phyloP scores from a whole-genome alignment of 495 filamentous ascomycete genomes.

The Neurospora sp. region DNA sequence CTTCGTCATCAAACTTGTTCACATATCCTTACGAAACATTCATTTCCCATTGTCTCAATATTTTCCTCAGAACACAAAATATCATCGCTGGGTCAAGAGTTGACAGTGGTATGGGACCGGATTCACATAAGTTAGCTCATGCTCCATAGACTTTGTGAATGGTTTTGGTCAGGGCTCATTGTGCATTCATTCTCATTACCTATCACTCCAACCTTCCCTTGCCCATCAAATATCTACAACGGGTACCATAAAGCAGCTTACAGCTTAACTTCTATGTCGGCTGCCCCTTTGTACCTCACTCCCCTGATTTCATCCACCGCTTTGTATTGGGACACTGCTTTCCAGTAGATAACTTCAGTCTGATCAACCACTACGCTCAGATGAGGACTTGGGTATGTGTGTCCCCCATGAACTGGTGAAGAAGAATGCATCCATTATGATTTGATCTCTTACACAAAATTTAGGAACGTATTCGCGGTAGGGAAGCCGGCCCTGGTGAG shows the following conservation, averaged over 20 bases:
- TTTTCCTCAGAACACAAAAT: background rate
- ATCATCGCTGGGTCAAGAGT: background rate
- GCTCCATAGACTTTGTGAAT: background rate
- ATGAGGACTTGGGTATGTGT: background rate
- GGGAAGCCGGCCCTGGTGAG: background rate
- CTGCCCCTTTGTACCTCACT: background rate
- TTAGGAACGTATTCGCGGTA: background rate
- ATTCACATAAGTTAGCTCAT: background rate
- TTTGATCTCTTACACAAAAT: background rate
- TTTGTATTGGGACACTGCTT: too few species aligned
- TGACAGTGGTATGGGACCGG: background rate
- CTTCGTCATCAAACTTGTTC: background rate
- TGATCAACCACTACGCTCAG: background rate
- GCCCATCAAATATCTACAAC: too few species aligned
- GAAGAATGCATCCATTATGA: too few species aligned
- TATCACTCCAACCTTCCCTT: too few species aligned
- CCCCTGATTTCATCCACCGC: too few species aligned
- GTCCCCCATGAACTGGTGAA: background rate
- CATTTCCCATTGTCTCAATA: background rate
- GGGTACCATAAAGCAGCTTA: too few species aligned
- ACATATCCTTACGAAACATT: background rate
- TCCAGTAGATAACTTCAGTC: too few species aligned
- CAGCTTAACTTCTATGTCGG: background rate
- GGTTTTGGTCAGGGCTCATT: background rate
- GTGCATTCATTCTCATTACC: too few species aligned